Conservation (phyloP, 768 basidiomycete genomes). For the Cyclocybe cylindracea region DNA sequence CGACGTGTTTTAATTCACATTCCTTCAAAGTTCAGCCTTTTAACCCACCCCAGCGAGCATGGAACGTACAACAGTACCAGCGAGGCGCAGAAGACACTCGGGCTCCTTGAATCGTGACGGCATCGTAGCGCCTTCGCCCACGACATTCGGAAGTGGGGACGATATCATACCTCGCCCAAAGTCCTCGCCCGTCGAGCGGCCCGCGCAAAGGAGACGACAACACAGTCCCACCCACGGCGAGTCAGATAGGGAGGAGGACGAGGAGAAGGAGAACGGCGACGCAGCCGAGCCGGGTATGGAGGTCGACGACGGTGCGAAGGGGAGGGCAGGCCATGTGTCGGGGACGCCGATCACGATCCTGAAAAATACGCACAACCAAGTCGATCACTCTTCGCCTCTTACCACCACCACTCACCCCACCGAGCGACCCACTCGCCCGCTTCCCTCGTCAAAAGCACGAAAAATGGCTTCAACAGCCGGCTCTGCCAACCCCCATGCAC, state of each 20-base stretch:
- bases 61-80: no score
- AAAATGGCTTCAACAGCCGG: constrained; percentile 43
- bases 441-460: constrained; percentile 55
- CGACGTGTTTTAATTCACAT: no score
- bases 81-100: no score
- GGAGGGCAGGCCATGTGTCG: constrained; percentile 5
- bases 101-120: no score
- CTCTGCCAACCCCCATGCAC: constrained; percentile 38
- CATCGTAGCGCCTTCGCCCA: no score
- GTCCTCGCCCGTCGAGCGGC: no score
- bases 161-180: no score
- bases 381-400: constrained; percentile 19
- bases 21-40: no score
- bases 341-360: constrained; percentile 23
- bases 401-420: constrained; percentile 14
- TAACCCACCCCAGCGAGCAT: no score
- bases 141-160: no score
- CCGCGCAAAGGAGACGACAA: no score
- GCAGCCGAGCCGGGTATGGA: constrained; percentile 18
- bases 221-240: constrained; percentile 17
- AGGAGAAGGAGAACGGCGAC: constrained; percentile 22
- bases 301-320: constrained; percentile 19
- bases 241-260: constrained; percentile 30
- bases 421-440: constrained; percentile 64
- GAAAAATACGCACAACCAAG: constrained; percentile 20